These are phyloP conservation scores for Fimicolochytrium jonesii DNA, from an alignment of 192 early-diverging fungal species.

Conservation along the genomic window DNA sequence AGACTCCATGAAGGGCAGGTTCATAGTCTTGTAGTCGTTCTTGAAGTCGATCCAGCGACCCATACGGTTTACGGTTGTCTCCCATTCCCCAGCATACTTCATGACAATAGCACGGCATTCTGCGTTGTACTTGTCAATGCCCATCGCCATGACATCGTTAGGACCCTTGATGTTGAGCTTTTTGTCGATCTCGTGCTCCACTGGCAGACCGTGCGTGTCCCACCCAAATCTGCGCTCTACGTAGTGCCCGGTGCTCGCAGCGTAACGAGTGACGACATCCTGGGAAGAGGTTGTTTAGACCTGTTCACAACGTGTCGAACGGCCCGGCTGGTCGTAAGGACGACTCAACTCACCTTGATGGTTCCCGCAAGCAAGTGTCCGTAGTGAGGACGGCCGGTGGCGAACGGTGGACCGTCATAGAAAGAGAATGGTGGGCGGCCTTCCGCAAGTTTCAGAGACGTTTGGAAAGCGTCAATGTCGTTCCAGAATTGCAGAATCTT, in stretches of 20 bases:
- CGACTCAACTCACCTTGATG: conserved; percentile 98
- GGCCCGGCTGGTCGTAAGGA: too few species aligned
- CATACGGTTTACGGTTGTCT: conserved; percentile 86
- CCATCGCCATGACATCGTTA: conserved; percentile 86
- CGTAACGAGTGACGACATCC: conserved; percentile 97
- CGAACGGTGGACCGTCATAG: conserved; percentile 99
- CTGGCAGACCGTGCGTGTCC: conserved; percentile 91
- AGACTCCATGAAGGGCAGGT: conserved; percentile 95
- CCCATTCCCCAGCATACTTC: conserved; percentile 91
- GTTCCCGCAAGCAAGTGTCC: conserved; percentile 98
- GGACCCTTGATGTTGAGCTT: conserved; percentile 78
- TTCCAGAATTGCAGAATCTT: conserved; percentile 92
- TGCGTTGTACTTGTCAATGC: conserved; percentile 95
- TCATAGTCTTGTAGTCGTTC: conserved; percentile 99
- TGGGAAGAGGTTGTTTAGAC: conserved; percentile 19
- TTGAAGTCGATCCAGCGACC: conserved; percentile 99
- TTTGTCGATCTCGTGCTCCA: conserved; percentile 98
- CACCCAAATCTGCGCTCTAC: conserved; percentile 97
- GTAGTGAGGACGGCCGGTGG: conserved; percentile 97
- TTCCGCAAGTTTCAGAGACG: conserved; percentile 84
- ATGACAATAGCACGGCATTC: conserved; percentile 97
- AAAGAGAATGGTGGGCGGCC: conserved; percentile 84
- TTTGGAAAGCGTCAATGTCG: conserved; percentile 95
- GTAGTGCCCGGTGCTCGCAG: conserved; percentile 90
- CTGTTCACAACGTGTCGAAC: background rate